Evolutionary conservation across 257 asterid genomes (phyloP), one percentile per base, ranked within the genome.

Genomic region (Solanum pimpinellifolium): DNA sequence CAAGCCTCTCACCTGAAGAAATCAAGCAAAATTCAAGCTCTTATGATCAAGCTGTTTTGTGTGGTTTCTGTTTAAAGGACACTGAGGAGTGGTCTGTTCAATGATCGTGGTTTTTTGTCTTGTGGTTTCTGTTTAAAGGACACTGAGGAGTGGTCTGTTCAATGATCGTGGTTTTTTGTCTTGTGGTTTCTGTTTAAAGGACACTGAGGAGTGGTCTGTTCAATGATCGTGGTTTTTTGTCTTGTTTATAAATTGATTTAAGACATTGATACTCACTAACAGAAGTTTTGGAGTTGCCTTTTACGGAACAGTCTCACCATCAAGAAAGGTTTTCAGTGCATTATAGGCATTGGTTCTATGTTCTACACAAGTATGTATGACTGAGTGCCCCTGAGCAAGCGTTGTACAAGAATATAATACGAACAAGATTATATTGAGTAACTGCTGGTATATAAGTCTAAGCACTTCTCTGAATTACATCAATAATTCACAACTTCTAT

Each of bases 1-100:
- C 96, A 29, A 96, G 94, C 70, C 91, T 89, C 91, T 95, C 98
- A 78, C 99, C 99, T 96, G 88, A 85, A 83, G 35, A 65, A 66
- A 87, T 47, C 47, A 85, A 25, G 88, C 44, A 81, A 86, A 86
- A 86, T 7, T 31, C 75, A 46, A 49, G 27, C 52, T 80, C 25
- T 80, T 29, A 44, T 37, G 39, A 37, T 29, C 29, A n/a, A 29
- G 6, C 11, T 78, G 66, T 47, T 47, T 80, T 29, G 29, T 47
- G 44, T 29, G 85, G 16, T 80, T 80, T 49, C 27, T 27, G 42
- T 49, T 18, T 49, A 11, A 47, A 27, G 44, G 85, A 80, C 85
- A 47, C 1, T 5, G 20, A 49, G 29, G 29, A 29, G 6, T 47
- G 66, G 68, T 27, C 65, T 44, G 25, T 77, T 25, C 23, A 9